phyloP scores from a whole-genome alignment of 2,329 filamentous ascomycete species.

The Diatrype stigma region DNA sequence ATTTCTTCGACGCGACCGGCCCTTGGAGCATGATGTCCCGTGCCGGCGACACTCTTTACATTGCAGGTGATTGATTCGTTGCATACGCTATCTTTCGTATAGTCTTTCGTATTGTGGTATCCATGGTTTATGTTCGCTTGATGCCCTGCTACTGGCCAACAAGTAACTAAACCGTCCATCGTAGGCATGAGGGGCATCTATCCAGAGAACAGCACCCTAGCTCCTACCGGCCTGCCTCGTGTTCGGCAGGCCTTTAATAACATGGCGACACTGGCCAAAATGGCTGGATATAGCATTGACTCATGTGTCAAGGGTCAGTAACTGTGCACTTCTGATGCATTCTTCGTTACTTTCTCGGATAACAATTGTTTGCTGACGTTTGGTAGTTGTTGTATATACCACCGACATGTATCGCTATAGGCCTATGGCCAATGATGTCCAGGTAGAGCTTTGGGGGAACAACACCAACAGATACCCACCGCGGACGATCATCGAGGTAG shows the following conservation, averaged over 20 bases:
- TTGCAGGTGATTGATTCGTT: slow-evolving; percentile 20
- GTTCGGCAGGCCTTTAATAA: slow-evolving; percentile 29
- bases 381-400: slow-evolving; percentile 24
- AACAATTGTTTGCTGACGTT: too few species aligned
- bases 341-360: too few species aligned
- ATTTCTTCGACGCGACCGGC: slow-evolving; percentile 23
- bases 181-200: slow-evolving; percentile 30
- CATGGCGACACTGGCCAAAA: slow-evolving; percentile 26
- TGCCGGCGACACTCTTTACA: slow-evolving; percentile 25
- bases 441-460: slow-evolving; percentile 27
- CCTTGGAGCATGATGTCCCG: slow-evolving; percentile 28
- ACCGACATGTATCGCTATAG: slow-evolving; percentile 31
- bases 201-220: slow-evolving; percentile 25
- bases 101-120: too few species aligned
- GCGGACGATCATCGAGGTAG: slow-evolving; percentile 28
- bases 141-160: too few species aligned
- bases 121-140: too few species aligned
- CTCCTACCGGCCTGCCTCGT: slow-evolving; percentile 21
- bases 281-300: slow-evolving; percentile 21
- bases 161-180: not conserved
- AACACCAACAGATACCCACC: slow-evolving; percentile 26
- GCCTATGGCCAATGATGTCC: slow-evolving; percentile 27
- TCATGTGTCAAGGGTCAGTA: slow-evolving; percentile 8
- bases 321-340: too few species aligned
- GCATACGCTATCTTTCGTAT: too few species aligned